These are phyloP conservation scores for Pseudocercospora pini-densiflorae DNA, from an alignment of 2,329 filamentous ascomycete species.

Conservation along the genomic window DNA sequence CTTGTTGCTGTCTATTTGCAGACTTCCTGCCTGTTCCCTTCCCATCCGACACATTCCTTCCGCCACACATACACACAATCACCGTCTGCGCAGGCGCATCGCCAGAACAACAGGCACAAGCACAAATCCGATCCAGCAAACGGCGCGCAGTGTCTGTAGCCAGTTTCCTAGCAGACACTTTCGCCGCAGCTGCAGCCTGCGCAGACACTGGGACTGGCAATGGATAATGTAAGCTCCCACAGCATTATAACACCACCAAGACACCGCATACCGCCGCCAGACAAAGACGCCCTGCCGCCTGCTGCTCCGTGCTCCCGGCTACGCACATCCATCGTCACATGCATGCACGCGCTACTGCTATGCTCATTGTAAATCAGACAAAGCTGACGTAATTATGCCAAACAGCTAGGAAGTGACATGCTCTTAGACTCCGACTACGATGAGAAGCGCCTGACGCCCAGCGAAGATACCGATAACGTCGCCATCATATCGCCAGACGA, in stretches of 20 bases:
- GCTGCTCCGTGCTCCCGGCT: constrained; percentile 11
- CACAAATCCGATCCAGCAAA: constrained; percentile 13
- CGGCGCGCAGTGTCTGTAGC: constrained; percentile 5
- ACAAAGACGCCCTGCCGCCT: not conserved
- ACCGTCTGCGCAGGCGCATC: constrained; percentile 15
- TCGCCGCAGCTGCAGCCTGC: constrained; percentile 18
- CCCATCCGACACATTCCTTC: not conserved
- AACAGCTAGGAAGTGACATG: constrained; percentile 65
- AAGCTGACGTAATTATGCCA: constrained; percentile 31
- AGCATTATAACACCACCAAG: not conserved
- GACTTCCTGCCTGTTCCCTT: not conserved
- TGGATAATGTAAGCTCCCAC: constrained; percentile 23
- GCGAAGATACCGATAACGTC: constrained; percentile 47
- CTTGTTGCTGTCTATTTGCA: not conserved
- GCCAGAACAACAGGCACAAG: constrained; percentile 13
- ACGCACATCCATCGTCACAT: constrained; percentile 5
- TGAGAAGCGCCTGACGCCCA: constrained; percentile 58
- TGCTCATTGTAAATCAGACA: constrained; percentile 5
- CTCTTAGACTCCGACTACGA: constrained; percentile 66
- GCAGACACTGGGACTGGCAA: constrained; percentile 21
- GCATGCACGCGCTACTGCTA: not conserved
- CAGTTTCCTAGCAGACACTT: not conserved
- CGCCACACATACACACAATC: not conserved
- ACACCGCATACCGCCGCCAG: not conserved
- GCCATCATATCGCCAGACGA: constrained; percentile 66